Evolutionary conservation across 768 basidiomycete species (phyloP).

Genomic region (Dioszegia aurantiaca): DNA sequence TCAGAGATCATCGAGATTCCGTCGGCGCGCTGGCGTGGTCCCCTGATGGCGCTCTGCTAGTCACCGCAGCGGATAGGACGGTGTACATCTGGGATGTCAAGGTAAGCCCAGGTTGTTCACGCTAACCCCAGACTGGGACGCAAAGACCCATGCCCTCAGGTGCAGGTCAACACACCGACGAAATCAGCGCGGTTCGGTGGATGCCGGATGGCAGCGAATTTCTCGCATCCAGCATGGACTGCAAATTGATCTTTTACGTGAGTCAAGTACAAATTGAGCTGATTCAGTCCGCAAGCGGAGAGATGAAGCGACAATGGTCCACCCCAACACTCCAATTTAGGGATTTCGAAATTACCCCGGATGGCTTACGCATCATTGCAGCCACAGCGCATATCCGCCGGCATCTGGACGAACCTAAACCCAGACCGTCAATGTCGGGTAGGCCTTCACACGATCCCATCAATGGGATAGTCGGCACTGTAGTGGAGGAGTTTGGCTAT

Average conservation of each 20-base stretch:
- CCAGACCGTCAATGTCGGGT: conserved; percentile 41
- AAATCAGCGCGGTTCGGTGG: conserved; percentile 83
- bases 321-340: conserved; percentile 73
- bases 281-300: conserved; percentile 71
- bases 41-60: conserved; percentile 74
- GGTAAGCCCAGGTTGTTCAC: conserved; percentile 56
- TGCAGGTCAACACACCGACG: conserved; percentile 62
- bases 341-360: conserved; percentile 81
- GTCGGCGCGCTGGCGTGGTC: conserved; percentile 91
- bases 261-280: conserved; percentile 55
- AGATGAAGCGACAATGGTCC: conserved; percentile 67
- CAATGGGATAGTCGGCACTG: conserved; percentile 19
- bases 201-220: conserved; percentile 84
- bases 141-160: conserved; percentile 17
- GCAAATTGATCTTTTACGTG: conserved; percentile 57
- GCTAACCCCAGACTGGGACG: conserved; percentile 23
- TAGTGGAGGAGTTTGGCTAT: conserved; percentile 26
- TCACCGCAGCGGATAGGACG: conserved; percentile 74
- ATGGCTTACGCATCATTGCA: conserved; percentile 77
- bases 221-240: conserved; percentile 82
- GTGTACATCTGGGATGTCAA: conserved; percentile 88
- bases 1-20: conserved; percentile 71
- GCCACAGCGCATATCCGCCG: conserved; percentile 58
- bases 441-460: conserved; percentile 14
- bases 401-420: conserved; percentile 24